A percentile compares a stretch with the other conserved stretches of the same genome.
Conservation (phyloP, 495 filamentous ascomycete genomes). For the Aspergillus baeticus region DNA sequence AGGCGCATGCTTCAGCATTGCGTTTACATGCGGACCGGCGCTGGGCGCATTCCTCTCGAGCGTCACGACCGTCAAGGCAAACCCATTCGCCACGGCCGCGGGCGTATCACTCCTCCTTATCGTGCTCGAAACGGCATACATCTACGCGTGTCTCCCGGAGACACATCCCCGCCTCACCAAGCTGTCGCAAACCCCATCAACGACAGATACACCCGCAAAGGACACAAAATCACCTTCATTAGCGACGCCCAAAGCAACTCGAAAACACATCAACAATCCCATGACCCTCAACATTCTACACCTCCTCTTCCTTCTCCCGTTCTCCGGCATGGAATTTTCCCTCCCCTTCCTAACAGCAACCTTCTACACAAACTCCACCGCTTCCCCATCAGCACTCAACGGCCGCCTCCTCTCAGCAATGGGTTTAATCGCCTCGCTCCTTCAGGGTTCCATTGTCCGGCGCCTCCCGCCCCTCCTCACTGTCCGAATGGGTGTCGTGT, state of each 20-base stretch:
- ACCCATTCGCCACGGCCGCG: constrained; percentile 91
- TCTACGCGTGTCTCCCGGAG: constrained; percentile 87
- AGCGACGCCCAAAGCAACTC: background rate
- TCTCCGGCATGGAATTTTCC: constrained; percentile 92
- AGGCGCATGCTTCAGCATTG: constrained; percentile 93
- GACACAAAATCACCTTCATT: constrained; percentile 5
- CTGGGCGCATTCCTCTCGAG: constrained; percentile 81
- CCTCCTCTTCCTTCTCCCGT: constrained; percentile 90
- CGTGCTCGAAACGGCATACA: constrained; percentile 78
- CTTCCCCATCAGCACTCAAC: constrained; percentile 64
- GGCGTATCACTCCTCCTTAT: constrained; percentile 80
- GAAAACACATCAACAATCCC: constrained; percentile 71
- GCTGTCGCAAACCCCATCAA: constrained; percentile 26
- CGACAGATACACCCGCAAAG: background rate
- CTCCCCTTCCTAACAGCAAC: constrained; percentile 97
- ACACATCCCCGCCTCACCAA: constrained; percentile 63
- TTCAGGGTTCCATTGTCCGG: constrained; percentile 84
- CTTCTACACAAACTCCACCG: constrained; percentile 61
- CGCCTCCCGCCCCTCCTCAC: constrained; percentile 75
- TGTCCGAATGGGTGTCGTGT: constrained; percentile 73
- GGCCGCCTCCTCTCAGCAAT: constrained; percentile 91
- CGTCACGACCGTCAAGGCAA: constrained; percentile 72
- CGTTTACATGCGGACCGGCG: constrained; percentile 93
- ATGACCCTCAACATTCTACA: constrained; percentile 82
- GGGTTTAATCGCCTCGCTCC: constrained; percentile 83